Base-by-base conservation (phyloP, 2,329 filamentous ascomycete genomes). In the Kalaharituber pfeilii region DNA sequence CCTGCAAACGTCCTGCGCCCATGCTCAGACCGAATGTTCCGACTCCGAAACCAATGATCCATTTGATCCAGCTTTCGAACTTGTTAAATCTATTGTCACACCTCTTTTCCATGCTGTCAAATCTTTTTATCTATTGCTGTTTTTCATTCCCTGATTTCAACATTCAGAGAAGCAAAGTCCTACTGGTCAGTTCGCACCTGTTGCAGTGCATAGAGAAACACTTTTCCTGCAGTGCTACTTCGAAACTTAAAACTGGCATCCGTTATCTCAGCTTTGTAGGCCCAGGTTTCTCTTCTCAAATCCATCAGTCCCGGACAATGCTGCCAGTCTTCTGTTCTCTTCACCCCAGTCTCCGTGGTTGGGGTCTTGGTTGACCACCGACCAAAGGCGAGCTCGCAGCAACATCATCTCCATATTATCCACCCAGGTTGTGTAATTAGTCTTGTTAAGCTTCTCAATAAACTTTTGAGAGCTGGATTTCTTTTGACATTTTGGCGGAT, bases 131-230 rank as follows among this genome's bases (percentile, higher is more conserved):
- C 42, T 22, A 47, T 47, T 36, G 30, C 18, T 7, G 30, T 36
- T 47, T 22, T 47, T 22, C n/a, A 47, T 20, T 47, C 30, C 6
- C 18, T 47, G 22, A 20, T 47, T 47, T 47, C 22, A 47, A 47
- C 42, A 47, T 47, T 25, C 2, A n/a, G 42, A 47, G 15, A 47
- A 25, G 42, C 42, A 25, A 47, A 2, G 20, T 47, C 42, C 42
- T 47, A 47, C n/a, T 20, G 20, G 42, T 47, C 42, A 47, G 42
- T 47, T 47, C n/a, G 42, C 42, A 47, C 42, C 42, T 47, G 42
- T 25, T 47, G 3, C 42, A 13, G 42, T 18, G 22, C 13, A 47
- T 11, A 47, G 13, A 47, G 4, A 15, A 47, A 22, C 15, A 47
- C 13, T 47, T 13, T 47, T 47, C 42, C 42, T 20, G 42, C 42